These are phyloP conservation scores for Echium plantagineum DNA, from an alignment of 257 asterid species.

Conservation along the genomic window DNA sequence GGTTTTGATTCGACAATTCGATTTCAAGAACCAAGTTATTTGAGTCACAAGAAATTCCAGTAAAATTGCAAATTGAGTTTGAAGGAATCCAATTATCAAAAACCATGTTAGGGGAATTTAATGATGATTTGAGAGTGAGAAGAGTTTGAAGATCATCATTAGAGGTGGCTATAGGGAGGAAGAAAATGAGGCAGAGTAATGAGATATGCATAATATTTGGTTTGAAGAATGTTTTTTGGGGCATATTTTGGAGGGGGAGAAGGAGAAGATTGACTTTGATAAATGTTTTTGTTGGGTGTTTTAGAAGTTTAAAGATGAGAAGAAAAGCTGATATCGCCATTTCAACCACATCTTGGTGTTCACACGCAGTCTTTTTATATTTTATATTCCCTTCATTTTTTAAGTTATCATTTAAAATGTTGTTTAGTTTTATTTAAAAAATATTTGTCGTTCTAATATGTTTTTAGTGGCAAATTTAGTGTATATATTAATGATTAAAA, in stretches of 20 bases:
- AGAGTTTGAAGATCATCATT: slow-evolving; percentile 53
- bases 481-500: too few relatives aligned
- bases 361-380: not conserved
- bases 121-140: slow-evolving; percentile 40
- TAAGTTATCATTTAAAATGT: too few relatives aligned
- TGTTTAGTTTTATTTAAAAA: too few relatives aligned
- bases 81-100: slow-evolving; percentile 53
- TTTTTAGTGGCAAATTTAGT: too few relatives aligned
- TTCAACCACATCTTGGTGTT: not conserved
- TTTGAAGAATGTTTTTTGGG: not conserved
- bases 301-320: not conserved
- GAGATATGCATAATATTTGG: not conserved
- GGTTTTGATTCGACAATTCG: slow-evolving; percentile 41
- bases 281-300: not conserved
- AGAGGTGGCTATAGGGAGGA: slow-evolving; percentile 32
- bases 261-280: not conserved
- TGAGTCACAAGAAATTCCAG: slow-evolving; percentile 55
- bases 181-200: slow-evolving; percentile 14
- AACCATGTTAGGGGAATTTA: slow-evolving; percentile 22
- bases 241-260: not conserved
- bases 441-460: too few relatives aligned
- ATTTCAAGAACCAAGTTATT: slow-evolving; percentile 38
- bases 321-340: not conserved
- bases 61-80: slow-evolving; percentile 26
- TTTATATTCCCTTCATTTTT: too few relatives aligned